Evolutionary conservation across 305 asterid genomes (phyloP), one percentile per base, ranked within the genome.

Genomic region (Fraxinus latifolia): DNA sequence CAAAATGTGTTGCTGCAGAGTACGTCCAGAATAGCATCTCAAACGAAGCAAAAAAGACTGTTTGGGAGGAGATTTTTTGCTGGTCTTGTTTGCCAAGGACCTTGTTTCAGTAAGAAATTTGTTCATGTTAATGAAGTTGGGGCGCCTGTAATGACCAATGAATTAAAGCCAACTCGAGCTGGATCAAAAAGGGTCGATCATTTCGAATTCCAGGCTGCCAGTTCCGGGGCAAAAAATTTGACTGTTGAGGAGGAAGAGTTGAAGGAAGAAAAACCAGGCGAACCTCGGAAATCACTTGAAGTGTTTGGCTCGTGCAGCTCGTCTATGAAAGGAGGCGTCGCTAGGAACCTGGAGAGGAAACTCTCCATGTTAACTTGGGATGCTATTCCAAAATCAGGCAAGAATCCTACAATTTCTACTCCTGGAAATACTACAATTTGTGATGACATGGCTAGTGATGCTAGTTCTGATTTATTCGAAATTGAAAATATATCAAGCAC

Each of bases 321-420:
- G 27, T 74, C 80, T 78, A 34, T 74, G 29, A 91, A 90, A 71
- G 90, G 90, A 4, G 91, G 88, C 11, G 65, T 95, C 6, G 90
- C 93, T 0, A 81, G 82, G 19, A 92, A 91, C 79, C 83, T 93
- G 84, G 98, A 91, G 82, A 86, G 95, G 81, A 95, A 93, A 77
- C 91, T 95, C n/a, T 93, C 98, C n/a, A 88, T 92, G 91, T 81
- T 95, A 47, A 89, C 97, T n/a, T 93, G 98, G 98, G 98, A 95
- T n/a, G 98, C 98, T 0, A 91, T 95, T 12, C 90, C 97, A 53
- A 77, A 85, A 62, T 62, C 72, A 21, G 55, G 84, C 50, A 74
- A 83, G 34, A 86, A 80, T 19, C 77, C 31, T 19, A 82, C 90
- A 50, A 82, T 88, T 39, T 81, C 91, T 1, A 88, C 88, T 2